Conservation (phyloP, 1,284 basidiomycete genomes). For the Coriolopsis trogii region DNA sequence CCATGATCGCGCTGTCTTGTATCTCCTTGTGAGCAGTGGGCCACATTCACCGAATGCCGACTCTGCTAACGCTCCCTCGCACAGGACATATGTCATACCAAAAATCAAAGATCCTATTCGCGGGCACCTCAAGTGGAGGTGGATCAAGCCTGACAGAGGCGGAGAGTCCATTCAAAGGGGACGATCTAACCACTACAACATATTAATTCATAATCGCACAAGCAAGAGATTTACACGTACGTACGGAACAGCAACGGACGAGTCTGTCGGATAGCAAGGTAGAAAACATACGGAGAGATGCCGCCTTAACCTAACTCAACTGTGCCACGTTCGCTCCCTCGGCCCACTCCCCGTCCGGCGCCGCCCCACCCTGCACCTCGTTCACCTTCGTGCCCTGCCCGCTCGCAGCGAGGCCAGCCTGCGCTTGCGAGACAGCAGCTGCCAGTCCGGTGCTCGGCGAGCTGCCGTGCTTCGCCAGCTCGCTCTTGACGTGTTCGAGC, state of each 20-base stretch:
- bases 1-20: no score
- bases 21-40: no score
- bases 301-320: slow-evolving; percentile 23
- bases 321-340: slow-evolving; percentile 33
- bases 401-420: slow-evolving; percentile 48
- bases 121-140: no score
- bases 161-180: not conserved
- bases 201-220: slow-evolving; percentile 18
- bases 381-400: slow-evolving; percentile 58
- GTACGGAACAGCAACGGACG: slow-evolving; percentile 5
- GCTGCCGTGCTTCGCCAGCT: slow-evolving; percentile 55
- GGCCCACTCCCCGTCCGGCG: slow-evolving; percentile 37
- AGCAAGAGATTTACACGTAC: slow-evolving; percentile 14
- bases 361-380: slow-evolving; percentile 46
- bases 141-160: no score
- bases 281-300: not conserved
- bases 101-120: no score
- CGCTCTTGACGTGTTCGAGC: slow-evolving; percentile 63
- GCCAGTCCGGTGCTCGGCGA: slow-evolving; percentile 25
- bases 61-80: no score
- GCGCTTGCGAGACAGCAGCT: slow-evolving; percentile 36
- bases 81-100: no score
- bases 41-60: no score
- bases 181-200: slow-evolving; percentile 19
- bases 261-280: slow-evolving; percentile 12